Base-by-base conservation (phyloP, 495 filamentous ascomycete species). In the Cenococcum geophilum region DNA sequence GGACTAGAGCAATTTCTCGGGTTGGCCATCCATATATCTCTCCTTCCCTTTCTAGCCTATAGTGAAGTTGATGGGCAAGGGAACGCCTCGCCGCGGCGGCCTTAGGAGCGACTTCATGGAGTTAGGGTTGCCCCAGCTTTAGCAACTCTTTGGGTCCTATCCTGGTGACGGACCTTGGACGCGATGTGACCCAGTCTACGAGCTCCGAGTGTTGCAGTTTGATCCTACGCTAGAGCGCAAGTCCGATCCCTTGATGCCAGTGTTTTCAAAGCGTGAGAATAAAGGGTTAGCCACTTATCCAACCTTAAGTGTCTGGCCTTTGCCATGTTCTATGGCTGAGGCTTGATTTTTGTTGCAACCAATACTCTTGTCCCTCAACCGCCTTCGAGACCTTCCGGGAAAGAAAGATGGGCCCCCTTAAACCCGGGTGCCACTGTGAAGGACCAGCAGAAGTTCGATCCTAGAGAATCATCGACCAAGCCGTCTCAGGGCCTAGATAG, bases 381-480 rank as follows among this genome's bases (percentile, higher is more conserved):
- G 27, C 3, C 27, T 32, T 32, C 27, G 2, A 32, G 2, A 32
- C 27, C 6, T 32, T 32, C 27, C 27, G 3, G 27, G 6, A 6
- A 32, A 32, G 27, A 32, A 6, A 32, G 27, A 32, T 32, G 20
- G 5, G 16, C 25, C 14, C 21, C 25, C 25, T 32, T 52, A 22
- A 32, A 52, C 25, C 25, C 49, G 25, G 49, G 49, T 52, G 25
- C 49, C 49, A 52, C 49, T 6, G 25, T 20, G 23, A 52, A 23
- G 20, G 18, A 23, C 49, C 25, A 52, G 40, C 40, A 45, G 40
- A 10, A 45, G 40, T 45, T 18, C 40, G 18, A 45, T 18, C 40
- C 40, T 45, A 18, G 18, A 45, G 40, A 18, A 45, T 16, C 40
- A 45, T 14, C 40, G 40, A 14, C 40, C 40, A 10, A 45, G 40